Conservation (phyloP, 768 basidiomycete genomes). For the Tylopilus sp. region DNA sequence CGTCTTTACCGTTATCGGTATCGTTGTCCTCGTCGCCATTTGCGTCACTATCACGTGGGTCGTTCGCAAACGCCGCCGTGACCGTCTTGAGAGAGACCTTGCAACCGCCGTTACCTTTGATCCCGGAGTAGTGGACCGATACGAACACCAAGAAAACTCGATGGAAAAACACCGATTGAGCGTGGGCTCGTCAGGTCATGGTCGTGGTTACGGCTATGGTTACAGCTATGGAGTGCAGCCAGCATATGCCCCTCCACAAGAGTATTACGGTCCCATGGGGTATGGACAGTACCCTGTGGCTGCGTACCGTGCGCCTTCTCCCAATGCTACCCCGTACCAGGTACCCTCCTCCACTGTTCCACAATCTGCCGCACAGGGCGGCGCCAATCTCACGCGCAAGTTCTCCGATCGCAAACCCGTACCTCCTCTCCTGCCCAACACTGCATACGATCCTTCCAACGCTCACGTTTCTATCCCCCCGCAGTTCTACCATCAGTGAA, state of each 20-base stretch:
- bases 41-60: constrained; percentile 42
- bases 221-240: constrained; percentile 17
- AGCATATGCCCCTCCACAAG: constrained; percentile 19
- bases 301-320: constrained; percentile 4
- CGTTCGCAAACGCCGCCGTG: constrained; percentile 47
- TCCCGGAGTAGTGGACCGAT: constrained; percentile 30
- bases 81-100: constrained; percentile 31
- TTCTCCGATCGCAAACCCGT: constrained; percentile 34
- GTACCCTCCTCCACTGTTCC: constrained; percentile 9
- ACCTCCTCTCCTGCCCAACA: constrained; percentile 24
- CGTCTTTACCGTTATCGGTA: constrained; percentile 52
- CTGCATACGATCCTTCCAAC: constrained; percentile 22
- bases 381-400: constrained; percentile 33
- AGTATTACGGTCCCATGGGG: constrained; percentile 16
- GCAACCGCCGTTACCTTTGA: constrained; percentile 54
- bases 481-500: constrained; percentile 13
- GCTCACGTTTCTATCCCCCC: constrained; percentile 22
- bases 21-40: constrained; percentile 45
- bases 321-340: constrained; percentile 10
- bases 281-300: constrained; percentile 22
- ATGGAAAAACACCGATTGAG: constrained; percentile 24
- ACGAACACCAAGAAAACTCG: constrained; percentile 21
- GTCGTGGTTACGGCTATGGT: constrained; percentile 13
- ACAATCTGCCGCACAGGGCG: constrained; percentile 18
- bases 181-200: constrained; percentile 24